Conservation (phyloP, 2,329 filamentous ascomycete genomes). For the Clonostachys solani region DNA sequence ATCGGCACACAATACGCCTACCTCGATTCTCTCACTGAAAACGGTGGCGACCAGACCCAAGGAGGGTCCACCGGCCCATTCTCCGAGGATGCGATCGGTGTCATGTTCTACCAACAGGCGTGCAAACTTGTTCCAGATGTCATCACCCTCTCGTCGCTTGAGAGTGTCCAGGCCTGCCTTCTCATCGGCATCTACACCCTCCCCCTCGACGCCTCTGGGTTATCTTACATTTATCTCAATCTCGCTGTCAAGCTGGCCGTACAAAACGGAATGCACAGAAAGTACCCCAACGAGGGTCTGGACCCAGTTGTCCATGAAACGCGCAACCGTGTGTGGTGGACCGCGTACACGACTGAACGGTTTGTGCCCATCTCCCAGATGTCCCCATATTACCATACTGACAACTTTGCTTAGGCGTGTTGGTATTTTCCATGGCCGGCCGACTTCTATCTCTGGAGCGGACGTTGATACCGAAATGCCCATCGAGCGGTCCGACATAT, state of each 20-base stretch:
- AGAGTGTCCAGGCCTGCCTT: conserved; percentile 53
- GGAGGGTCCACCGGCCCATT: conserved; percentile 15
- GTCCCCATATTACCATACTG: conserved; percentile 3
- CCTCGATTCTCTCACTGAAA: conserved; percentile 25
- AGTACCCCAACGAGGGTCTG: conserved; percentile 38
- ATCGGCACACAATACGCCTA: conserved; percentile 48
- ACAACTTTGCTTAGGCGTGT: conserved; percentile 34
- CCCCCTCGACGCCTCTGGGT: conserved; percentile 49
- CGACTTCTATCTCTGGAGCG: conserved; percentile 43
- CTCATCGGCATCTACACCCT: conserved; percentile 51
- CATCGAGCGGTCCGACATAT: conserved; percentile 35
- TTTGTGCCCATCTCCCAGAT: conserved; percentile 26
- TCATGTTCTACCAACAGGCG: conserved; percentile 52
- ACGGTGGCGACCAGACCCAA: conserved; percentile 7
- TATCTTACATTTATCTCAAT: conserved; percentile 53
- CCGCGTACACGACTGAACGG: conserved; percentile 46
- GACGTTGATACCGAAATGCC: conserved; percentile 52
- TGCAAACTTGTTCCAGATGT: conserved; percentile 50
- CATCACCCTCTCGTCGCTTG: conserved; percentile 49
- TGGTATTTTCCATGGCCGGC: conserved; percentile 50
- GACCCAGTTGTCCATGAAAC: conserved; percentile 43
- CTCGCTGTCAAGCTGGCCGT: conserved; percentile 52
- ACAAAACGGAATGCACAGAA: conserved; percentile 56
- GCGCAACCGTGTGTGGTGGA: conserved; percentile 54
- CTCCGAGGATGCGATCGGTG: conserved; percentile 48